Base-by-base conservation (phyloP, 805 yeast genomes). In the Ogataea salicorniae region DNA sequence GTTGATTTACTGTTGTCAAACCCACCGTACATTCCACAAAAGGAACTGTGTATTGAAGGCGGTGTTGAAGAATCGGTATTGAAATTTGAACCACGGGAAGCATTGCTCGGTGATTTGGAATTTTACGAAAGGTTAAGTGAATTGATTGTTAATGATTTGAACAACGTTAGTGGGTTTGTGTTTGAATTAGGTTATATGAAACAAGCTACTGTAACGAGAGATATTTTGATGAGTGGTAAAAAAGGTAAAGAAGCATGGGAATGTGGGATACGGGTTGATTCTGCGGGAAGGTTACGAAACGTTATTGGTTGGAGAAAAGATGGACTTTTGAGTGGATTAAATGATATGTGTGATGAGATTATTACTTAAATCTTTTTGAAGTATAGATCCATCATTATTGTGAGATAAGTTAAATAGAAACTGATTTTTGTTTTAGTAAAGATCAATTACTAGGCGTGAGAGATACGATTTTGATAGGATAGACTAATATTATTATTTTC, bases 11-110 rank as follows among this genome's bases (percentile, higher is more conserved):
- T 94, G 0, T 75, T 83, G 0, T 79, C 96, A n/a, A 92, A 92
- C 56, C 99, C 99, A 0, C 99, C 99, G 0, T 92, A 92, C 60
- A 83, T 91, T 6, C 80, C 87, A 0, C 7, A 31, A 2, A 41
- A 52, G 0, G 81, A 82, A 42, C 76, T 76, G 57, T 51, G 51
- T 9, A 57, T 64, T 4, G 48, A 41, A 8, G 60, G 63, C 36
- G 81, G 79, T 3, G 78, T 81, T 0, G 85, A 81, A 47, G 61
- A 58, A 40, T 84, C 96, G 0, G 98, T 92, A 0, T 67, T 75
- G 37, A 37, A 64, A 13, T 83, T 76, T 63, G 99, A 92, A 66
- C 98, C 99, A 0, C 57, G 61, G 23, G 60, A 79, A 16, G 98
- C 98, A 0, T 69, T 92, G n/a, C 65, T 86, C 2, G 98, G 97